Percentiles rank a stretch among this genome's conserved stretches.
phyloP scores from a whole-genome alignment of 2,329 filamentous ascomycete genomes.

The Fusarium armeniacum region DNA sequence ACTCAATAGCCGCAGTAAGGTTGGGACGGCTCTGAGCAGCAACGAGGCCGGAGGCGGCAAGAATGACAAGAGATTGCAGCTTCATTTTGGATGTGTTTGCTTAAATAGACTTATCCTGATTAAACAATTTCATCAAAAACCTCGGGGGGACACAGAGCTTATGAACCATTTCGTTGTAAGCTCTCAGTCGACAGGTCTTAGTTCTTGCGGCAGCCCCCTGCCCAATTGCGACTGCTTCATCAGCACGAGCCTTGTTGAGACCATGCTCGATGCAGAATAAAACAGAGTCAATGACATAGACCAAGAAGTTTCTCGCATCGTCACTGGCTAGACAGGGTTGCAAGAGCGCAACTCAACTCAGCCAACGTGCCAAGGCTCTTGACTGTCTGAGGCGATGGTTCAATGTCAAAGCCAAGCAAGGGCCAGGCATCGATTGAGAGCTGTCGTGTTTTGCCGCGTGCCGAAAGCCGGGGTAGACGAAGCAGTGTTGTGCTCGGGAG shows the following conservation, averaged over 20 bases:
- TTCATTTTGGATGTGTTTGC: conserved; percentile 41
- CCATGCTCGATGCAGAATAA: conserved; percentile 27
- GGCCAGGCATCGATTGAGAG: background rate
- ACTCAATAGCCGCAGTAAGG: conserved; percentile 45
- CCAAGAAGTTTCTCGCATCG: conserved; percentile 34
- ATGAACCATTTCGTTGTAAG: conserved; percentile 12
- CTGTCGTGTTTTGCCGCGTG: conserved; percentile 30
- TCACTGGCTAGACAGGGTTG: conserved; percentile 32
- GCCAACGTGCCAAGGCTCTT: conserved; percentile 30
- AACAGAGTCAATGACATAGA: conserved; percentile 47
- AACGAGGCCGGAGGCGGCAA: conserved; percentile 43
- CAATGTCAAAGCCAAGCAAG: conserved; percentile 10
- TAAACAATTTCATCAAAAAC: background rate
- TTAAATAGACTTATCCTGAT: conserved; percentile 20
- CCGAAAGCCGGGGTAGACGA: conserved; percentile 18
- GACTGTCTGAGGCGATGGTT: conserved; percentile 8
- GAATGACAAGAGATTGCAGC: conserved; percentile 32
- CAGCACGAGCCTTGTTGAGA: conserved; percentile 22
- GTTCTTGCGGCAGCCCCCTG: conserved; percentile 22
- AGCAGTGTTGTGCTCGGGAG: conserved; percentile 13
- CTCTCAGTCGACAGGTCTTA: conserved; percentile 10
- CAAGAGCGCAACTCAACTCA: conserved; percentile 31
- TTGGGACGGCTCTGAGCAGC: conserved; percentile 43
- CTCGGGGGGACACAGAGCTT: conserved; percentile 19
- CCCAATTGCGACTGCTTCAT: conserved; percentile 31